phyloP scores from a whole-genome alignment of 176 grass and related monocot species.

The Juncus effusus region DNA sequence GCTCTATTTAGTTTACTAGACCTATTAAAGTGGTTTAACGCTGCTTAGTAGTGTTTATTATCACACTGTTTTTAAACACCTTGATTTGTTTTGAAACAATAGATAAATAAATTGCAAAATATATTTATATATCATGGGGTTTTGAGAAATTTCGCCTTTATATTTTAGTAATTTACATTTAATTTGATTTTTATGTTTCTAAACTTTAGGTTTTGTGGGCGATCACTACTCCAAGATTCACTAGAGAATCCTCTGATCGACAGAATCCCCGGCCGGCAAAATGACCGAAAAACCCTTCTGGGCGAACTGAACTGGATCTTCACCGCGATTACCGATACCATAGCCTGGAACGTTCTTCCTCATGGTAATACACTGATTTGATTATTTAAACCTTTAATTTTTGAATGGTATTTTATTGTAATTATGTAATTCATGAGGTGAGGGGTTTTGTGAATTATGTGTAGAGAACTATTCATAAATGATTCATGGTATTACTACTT shows the following conservation, averaged over 20 bases:
- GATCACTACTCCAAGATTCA: constrained; percentile 70
- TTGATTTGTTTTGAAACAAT: no score
- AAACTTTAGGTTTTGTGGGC: constrained; percentile 67
- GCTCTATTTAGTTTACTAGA: background rate
- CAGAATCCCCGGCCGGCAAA: constrained; percentile 91
- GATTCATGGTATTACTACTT: no score
- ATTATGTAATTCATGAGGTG: no score
- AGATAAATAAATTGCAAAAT: no score
- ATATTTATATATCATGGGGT: no score
- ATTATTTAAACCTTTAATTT: background rate
- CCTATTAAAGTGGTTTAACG: constrained; percentile 98
- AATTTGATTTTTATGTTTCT: no score
- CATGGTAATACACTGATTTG: constrained; percentile 52
- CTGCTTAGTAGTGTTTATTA: constrained; percentile 42
- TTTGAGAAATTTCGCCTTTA: no score
- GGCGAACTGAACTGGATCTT: constrained; percentile 99
- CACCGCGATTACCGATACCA: constrained; percentile 94
- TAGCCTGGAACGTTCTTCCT: constrained; percentile 98
- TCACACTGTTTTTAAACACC: no score
- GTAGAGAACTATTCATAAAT: background rate
- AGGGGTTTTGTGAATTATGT: background rate
- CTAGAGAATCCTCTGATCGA: constrained; percentile 63
- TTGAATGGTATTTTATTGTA: background rate
- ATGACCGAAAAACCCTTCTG: constrained; percentile 95
- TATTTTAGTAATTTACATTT: no score